Evolutionary conservation across 2,329 filamentous ascomycete genomes (phyloP), one percentile per base, ranked within the genome.

Genomic region (Anisogramma anomala): DNA sequence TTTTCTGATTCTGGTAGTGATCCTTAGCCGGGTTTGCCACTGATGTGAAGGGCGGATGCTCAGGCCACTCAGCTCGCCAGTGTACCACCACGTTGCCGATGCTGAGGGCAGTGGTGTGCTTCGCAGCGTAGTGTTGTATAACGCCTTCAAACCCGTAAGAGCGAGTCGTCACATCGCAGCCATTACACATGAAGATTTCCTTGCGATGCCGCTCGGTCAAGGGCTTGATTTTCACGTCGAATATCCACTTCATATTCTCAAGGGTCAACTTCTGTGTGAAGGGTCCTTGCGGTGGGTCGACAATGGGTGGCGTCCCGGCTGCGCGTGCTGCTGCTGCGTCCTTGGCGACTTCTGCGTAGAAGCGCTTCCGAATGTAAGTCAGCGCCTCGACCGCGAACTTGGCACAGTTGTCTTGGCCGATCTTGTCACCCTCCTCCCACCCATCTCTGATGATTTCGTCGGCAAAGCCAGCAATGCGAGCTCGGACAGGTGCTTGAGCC

Each of bases 201-300:
- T 78, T 82, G 50, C 77, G 69, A 50, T 71, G 69, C 33, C 66
- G 61, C 47, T 85, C 79, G 3, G 80, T 84, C 40, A 76, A 61
- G 18, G 76, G 75, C 53, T 78, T 84, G 55, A 91, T 69, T 56
- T 85, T 87, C 50, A 74, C 74, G 53, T 88, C 83, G 56, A 83
- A 88, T 22, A 88, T 66, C 77, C 81, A 89, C 58, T 83, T 88
- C 83, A 91, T 87, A 53, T 88, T 86, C 55, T 89, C 84, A 50
- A 91, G 62, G 1, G 79, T 82, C 39, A 89, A 65, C 53, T 71
- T 79, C 55, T 74, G 69, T 19, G 69, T 75, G 50, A 68, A 72
- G 6, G 73, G 67, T 0, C 68, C 72, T 47, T 70, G 62, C 2
- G 64, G 61, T 6, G 69, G 67, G 47, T 80, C 74, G 8, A 55